A percentile compares a stretch with the other conserved stretches of the same genome.
Conservation (phyloP, 371 early-diverging fungal species). For the Choanephora cucurbitarum region DNA sequence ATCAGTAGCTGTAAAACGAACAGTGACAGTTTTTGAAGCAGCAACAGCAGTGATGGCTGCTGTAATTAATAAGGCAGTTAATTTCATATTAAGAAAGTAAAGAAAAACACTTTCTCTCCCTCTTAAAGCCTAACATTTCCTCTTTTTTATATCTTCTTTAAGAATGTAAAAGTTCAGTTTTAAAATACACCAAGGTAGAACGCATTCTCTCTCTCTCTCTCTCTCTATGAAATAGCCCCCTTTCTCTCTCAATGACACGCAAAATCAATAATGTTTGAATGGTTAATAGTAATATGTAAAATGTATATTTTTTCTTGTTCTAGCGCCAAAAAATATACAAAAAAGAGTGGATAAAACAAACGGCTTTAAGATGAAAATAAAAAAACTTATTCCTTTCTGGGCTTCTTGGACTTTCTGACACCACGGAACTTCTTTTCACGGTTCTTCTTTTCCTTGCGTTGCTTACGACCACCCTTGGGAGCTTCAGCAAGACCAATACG, state of each 20-base stretch:
- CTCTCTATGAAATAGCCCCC: neutral
- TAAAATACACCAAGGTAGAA: constrained; percentile 7
- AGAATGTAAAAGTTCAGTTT: constrained; percentile 12
- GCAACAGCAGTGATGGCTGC: constrained; percentile 1
- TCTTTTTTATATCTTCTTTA: neutral
- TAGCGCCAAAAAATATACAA: neutral
- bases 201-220: neutral
- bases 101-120: neutral
- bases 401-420: constrained; percentile 90
- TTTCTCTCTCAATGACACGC: no score
- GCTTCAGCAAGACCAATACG: constrained; percentile 81
- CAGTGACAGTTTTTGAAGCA: constrained; percentile 14
- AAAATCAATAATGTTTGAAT: no score
- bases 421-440: constrained; percentile 98
- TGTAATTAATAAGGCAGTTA: constrained; percentile 10
- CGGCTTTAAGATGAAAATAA: neutral
- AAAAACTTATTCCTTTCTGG: constrained; percentile 25
- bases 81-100: neutral
- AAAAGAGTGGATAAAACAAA: no score
- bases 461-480: constrained; percentile 91
- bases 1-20: constrained; percentile 27
- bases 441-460: constrained; percentile 99
- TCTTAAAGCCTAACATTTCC: no score
- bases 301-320: neutral
- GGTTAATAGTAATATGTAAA: no score